Conservation (phyloP, 2,329 filamentous ascomycete species). For the Xylariaceae sp. region DNA sequence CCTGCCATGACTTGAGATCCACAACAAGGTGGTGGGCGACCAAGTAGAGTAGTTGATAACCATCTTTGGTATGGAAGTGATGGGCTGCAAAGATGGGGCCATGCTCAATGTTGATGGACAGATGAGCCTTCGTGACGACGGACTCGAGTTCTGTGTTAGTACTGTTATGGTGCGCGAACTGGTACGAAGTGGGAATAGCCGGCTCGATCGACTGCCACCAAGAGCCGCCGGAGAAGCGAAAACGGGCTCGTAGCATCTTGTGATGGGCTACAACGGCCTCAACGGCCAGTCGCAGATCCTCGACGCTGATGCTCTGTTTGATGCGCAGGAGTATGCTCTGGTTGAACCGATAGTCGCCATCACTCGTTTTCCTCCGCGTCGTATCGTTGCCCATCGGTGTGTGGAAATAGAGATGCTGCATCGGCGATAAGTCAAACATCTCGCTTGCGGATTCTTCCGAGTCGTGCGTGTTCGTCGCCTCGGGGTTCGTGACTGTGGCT, state of each 20-base stretch:
- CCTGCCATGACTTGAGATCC: slow-evolving; percentile 47
- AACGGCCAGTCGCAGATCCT: slow-evolving; percentile 44
- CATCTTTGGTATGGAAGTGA: slow-evolving; percentile 42
- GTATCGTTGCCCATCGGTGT: slow-evolving; percentile 39
- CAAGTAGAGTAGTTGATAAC: slow-evolving; percentile 44
- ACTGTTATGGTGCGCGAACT: slow-evolving; percentile 40
- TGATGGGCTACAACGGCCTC: slow-evolving; percentile 47
- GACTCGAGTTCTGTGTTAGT: slow-evolving; percentile 39
- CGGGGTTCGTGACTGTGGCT: slow-evolving; percentile 34
- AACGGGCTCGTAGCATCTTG: slow-evolving; percentile 47
- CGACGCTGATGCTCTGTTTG: slow-evolving; percentile 36
- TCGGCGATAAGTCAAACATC: slow-evolving; percentile 45
- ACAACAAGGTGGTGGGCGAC: slow-evolving; percentile 49
- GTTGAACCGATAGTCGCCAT: slow-evolving; percentile 44
- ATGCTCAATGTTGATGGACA: slow-evolving; percentile 42
- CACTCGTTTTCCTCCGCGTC: slow-evolving; percentile 27
- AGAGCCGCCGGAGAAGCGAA: slow-evolving; percentile 34
- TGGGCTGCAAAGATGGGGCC: slow-evolving; percentile 48
- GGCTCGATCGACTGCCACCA: slow-evolving; percentile 45
- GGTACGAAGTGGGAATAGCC: slow-evolving; percentile 39
- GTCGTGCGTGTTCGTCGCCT: slow-evolving; percentile 28
- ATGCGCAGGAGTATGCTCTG: slow-evolving; percentile 46
- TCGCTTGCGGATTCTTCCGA: slow-evolving; percentile 34
- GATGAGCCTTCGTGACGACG: slow-evolving; percentile 39
- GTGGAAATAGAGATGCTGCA: slow-evolving; percentile 51